These are phyloP conservation scores for Malassezia sp. DNA, from an alignment of 1,284 basidiomycete species.

Conservation along the genomic window DNA sequence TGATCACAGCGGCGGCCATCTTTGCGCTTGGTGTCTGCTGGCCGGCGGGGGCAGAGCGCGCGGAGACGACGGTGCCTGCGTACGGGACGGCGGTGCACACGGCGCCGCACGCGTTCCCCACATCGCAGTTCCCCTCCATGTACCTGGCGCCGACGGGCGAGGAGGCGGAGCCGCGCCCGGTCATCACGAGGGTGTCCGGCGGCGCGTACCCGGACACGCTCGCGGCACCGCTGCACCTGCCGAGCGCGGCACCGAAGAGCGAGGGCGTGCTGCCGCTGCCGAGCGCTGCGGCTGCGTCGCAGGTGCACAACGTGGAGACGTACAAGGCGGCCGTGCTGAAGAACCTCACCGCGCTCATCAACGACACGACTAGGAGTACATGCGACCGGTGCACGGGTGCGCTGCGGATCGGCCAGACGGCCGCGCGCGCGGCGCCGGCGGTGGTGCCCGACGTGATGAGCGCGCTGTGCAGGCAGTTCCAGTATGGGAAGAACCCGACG, in stretches of 20 bases:
- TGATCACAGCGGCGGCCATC: background rate
- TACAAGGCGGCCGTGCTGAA: conserved; percentile 52
- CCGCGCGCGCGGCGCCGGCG: conserved; percentile 58
- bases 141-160: conserved; percentile 22
- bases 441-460: conserved; percentile 56
- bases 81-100: conserved; percentile 26
- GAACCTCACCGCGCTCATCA: conserved; percentile 35
- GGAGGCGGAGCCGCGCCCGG: conserved; percentile 29
- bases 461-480: conserved; percentile 56
- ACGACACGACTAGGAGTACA: conserved; percentile 46
- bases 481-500: conserved; percentile 50
- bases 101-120: conserved; percentile 37
- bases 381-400: conserved; percentile 58
- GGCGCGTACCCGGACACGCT: conserved; percentile 50
- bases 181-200: conserved; percentile 28
- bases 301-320: no score
- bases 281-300: background rate
- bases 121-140: conserved; percentile 32
- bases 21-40: conserved; percentile 10
- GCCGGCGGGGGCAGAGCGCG: conserved; percentile 1
- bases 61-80: background rate
- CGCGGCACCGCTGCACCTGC: conserved; percentile 58
- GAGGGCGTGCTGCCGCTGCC: conserved; percentile 33
- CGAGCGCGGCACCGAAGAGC: conserved; percentile 50
- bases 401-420: conserved; percentile 58